phyloP scores from a whole-genome alignment of 23 red algal species.

The Gracilaria domingensis region DNA sequence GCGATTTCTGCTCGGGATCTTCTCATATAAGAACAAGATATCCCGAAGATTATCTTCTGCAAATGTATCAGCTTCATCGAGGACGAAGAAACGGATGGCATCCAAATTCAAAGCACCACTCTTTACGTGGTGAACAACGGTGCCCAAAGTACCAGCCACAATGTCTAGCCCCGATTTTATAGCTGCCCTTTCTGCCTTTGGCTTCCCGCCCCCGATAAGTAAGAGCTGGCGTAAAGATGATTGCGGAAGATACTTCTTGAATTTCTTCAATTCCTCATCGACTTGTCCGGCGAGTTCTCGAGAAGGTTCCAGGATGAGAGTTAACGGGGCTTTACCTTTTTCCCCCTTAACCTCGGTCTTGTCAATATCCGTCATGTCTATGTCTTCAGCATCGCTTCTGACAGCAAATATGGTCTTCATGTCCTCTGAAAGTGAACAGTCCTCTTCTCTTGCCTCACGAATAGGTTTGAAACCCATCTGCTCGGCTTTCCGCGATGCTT shows the following conservation, averaged over 20 bases:
- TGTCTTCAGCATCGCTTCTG: neutral
- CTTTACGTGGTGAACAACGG: conserved; percentile 86
- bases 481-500: conserved; percentile 16
- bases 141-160: conserved; percentile 86
- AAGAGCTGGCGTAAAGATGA: conserved; percentile 47
- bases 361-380: neutral
- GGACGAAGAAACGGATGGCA: conserved; percentile 83
- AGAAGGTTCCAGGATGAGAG: conserved; percentile 85
- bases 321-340: conserved; percentile 66
- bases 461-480: conserved; percentile 60
- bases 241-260: conserved; percentile 59
- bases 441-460: conserved; percentile 23
- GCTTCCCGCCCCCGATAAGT: conserved; percentile 74
- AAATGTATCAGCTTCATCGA: conserved; percentile 98
- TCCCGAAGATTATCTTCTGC: conserved; percentile 70
- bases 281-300: conserved; percentile 92
- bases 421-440: conserved; percentile 33
- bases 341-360: neutral
- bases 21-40: conserved; percentile 63
- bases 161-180: conserved; percentile 79
- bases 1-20: conserved; percentile 60
- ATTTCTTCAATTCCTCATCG: conserved; percentile 73
- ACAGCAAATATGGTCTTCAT: conserved; percentile 10
- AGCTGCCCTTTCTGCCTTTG: conserved; percentile 29
- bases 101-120: conserved; percentile 80